Evolutionary conservation across 2,329 filamentous ascomycete species (phyloP).

Genomic region (Colletotrichum sp.): DNA sequence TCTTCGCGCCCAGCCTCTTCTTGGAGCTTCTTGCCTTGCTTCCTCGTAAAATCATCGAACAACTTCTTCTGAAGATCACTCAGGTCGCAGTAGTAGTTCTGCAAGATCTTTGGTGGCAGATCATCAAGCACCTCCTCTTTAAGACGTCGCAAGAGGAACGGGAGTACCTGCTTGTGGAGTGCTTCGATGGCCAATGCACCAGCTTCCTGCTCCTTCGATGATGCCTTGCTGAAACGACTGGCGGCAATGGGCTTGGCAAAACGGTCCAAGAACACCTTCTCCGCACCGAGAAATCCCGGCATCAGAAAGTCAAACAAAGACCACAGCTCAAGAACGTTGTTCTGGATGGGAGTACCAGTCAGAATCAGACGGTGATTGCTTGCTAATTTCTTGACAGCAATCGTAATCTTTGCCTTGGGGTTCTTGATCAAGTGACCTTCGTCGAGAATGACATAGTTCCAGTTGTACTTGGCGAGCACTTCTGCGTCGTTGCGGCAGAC

Average conservation of each 20-base stretch:
- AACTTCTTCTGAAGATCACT: slow-evolving; percentile 93
- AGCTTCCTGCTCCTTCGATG: slow-evolving; percentile 96
- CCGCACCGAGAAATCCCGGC: slow-evolving; percentile 95
- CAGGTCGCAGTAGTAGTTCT: slow-evolving; percentile 99
- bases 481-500: slow-evolving; percentile 97
- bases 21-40: slow-evolving; percentile 86
- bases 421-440: slow-evolving; percentile 99
- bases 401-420: slow-evolving; percentile 92
- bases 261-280: slow-evolving; percentile 93
- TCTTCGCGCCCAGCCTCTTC: slow-evolving; percentile 84
- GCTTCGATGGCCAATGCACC: slow-evolving; percentile 96
- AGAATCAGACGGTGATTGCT: slow-evolving; percentile 97
- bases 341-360: slow-evolving; percentile 96
- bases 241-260: slow-evolving; percentile 96
- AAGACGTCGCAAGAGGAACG: slow-evolving; percentile 92
- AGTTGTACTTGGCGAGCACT: slow-evolving; percentile 79
- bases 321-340: slow-evolving; percentile 97
- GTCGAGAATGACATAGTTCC: slow-evolving; percentile 97
- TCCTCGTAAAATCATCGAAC: slow-evolving; percentile 96
- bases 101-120: slow-evolving; percentile 94
- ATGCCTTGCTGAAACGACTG: slow-evolving; percentile 94
- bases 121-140: slow-evolving; percentile 98
- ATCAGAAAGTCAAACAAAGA: slow-evolving; percentile 98
- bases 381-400: slow-evolving; percentile 86
- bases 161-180: slow-evolving; percentile 97